phyloP scores from a whole-genome alignment of 1,284 basidiomycete genomes.

The Neonothopanus nambi region DNA sequence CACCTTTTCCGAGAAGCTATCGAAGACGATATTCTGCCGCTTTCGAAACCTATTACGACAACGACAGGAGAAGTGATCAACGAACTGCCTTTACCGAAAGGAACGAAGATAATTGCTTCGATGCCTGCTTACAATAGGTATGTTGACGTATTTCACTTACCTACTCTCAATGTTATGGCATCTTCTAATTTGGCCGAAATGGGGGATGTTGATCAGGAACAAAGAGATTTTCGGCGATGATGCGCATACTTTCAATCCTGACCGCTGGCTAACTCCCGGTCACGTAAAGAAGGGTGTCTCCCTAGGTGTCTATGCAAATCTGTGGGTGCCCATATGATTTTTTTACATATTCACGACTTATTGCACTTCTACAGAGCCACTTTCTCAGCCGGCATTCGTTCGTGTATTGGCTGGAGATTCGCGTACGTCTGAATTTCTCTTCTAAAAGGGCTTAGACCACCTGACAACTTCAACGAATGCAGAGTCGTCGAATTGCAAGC shows the following conservation, averaged over 20 bases:
- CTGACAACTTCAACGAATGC: background rate
- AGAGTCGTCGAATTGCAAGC: slow-evolving; percentile 50
- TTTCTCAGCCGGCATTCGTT: slow-evolving; percentile 42
- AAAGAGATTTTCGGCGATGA: slow-evolving; percentile 35
- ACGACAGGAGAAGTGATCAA: slow-evolving; percentile 33
- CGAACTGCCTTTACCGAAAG: slow-evolving; percentile 37
- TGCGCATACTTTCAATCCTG: slow-evolving; percentile 40
- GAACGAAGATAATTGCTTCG: slow-evolving; percentile 34
- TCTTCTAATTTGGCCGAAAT: no score
- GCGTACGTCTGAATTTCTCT: slow-evolving; percentile 32
- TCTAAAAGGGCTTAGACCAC: background rate
- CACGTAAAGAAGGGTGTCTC: slow-evolving; percentile 36
- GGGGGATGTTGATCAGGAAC: slow-evolving; percentile 20
- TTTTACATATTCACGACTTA: background rate
- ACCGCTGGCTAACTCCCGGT: slow-evolving; percentile 44
- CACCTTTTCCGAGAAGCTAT: slow-evolving; percentile 30
- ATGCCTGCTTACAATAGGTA: slow-evolving; percentile 34
- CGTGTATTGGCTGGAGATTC: slow-evolving; percentile 54
- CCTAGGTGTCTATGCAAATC: slow-evolving; percentile 50
- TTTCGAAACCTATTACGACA: slow-evolving; percentile 34
- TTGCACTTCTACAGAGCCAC: slow-evolving; percentile 35
- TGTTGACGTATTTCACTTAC: background rate
- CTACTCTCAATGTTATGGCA: background rate
- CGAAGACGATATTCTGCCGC: slow-evolving; percentile 42
- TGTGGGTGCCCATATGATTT: slow-evolving; percentile 37